Evolutionary conservation across 1,139 yeast genomes (phyloP), one percentile per base, ranked within the genome.

Genomic region (Debaryomyces udenii): DNA sequence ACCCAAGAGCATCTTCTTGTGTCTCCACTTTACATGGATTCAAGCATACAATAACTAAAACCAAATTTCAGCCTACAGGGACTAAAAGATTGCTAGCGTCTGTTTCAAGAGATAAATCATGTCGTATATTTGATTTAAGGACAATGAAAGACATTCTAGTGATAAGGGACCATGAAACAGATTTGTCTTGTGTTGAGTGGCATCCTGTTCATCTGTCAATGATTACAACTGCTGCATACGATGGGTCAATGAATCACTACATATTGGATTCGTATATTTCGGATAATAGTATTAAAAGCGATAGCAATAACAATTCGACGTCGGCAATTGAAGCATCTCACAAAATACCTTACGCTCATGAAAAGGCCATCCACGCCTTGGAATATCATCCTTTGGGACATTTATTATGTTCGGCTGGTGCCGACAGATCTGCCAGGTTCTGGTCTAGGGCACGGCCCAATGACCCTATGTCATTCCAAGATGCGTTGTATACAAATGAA

Each of bases 341-440:
- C 57, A 71, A 71, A 24, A 86, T 93, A 33, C 96, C 96, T 2
- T 84, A 78, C 62, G 99, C 98, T 0, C 99, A 93, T 60, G 97
- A 91, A 57, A 86, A 87, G 66, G 94, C 96, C 3, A 83, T 93
- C 38, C 90, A 93, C 66, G 81, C 96, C 2, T 64, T 93, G 46
- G 94, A 91, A 51, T 93, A 90, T 57, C 97, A 91, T 64, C 98
- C 98, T 3, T 71, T 88, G 55, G 99, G 99, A 2, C 98, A 93
- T 63, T 70, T 91, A 41, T 71, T 93, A 35, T 85, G 95, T 45
- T 83, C 96, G 11, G 98, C 97, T 0, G 93, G 97, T 20, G 90
- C 94, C 45, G 99, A 93, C 63, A 80, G 94, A 57, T 82, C 94
- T 9, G 89, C 96, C n/a, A 69, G 97, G 47, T 88, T 93, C 65